Evolutionary conservation across 163 green algal genomes (phyloP), one percentile per base, ranked within the genome.

Genomic region (Volvox carteri): DNA sequence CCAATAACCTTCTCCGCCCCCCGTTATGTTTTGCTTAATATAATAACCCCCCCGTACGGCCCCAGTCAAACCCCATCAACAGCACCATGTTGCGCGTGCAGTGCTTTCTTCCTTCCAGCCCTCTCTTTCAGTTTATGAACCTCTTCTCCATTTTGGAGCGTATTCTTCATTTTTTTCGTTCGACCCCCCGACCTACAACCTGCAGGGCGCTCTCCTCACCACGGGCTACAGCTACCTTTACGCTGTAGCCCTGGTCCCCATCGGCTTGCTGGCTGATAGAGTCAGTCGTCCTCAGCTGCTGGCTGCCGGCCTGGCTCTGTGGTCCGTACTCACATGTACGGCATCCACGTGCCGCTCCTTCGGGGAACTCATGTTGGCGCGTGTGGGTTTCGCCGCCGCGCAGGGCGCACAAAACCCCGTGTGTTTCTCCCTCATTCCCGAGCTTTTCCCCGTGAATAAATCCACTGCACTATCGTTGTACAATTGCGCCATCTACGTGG

Each of bases 401-500:
- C 95, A 98, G 87, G 94, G 95, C 37, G 96, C 95, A 11, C 96
- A 98, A 92, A 99, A 99, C 90, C 96, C 96, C 6, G 95, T 99
- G 52, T 97, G 94, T 86, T 98, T 97, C 90, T 93, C 73, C 35
- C 86, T 98, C 46, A 98, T 99, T 81, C 96, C 96, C 0, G 97
- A 99, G 90, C 92, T 99, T 0, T 99, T 99, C 85, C 97, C 96
- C 5, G 90, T 93, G n/a, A 93, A 96, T 86, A 93, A 95, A 37
- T 96, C 94, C 21, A 97, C 95, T 7, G 97, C 97, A 33, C 95
- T 99, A 83, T 94, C 96, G 0, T 79, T 95, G 41, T 99, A 99
- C 93, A 99, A 99, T 92, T 96, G 91, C 70, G 94, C 97, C 60
- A 97, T 99, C 90, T 98, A 99, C 86, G 87, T 96, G 19, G 97